Evolutionary conservation across 179 eudicot species (phyloP), one percentile per base, ranked within the genome.

Genomic region (Silene vulgaris): DNA sequence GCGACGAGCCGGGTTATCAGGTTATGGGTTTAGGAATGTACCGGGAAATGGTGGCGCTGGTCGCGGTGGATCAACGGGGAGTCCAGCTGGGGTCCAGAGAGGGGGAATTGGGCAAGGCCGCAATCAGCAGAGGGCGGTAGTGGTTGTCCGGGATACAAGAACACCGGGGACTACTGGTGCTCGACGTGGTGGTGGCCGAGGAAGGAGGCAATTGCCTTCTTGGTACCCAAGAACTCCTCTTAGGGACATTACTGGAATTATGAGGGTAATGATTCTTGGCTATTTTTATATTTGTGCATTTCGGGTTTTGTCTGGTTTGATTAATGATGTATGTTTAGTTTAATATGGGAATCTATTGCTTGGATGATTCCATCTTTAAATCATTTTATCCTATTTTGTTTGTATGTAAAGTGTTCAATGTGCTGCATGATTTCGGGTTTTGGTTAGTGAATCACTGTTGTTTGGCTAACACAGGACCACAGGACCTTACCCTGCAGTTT

Each of bases 161-260:
- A 50, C 70, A 61, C 48, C 77, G 77, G 57, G 80, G 71, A 75
- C 75, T 43, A 14, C 50, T 56, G n/a, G 57, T 69, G 65, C 72
- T 71, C 76, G 81, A 5, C 71, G 76, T 26, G 71, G 76, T 52
- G 75, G 86, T 61, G 70, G 77, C 4, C 23, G 86, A 80, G 59
- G 79, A 45, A 11, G 88, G 4, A 83, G 85, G 40, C 74, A 75
- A 65, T 75, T 93, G 77, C 98, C 96, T 37, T 80, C 86, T 81
- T 91, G 98, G 93, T 85, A 91, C 69, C 98, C 97, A 5, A 87
- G 98, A 71, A 82, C 85, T 0, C 97, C 98, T 45, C 90, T 93
- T 2, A 78, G 85, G 56, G 96, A 93, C 57, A 82, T 93, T 1
- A 93, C 98, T 57, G 72, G 81, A 28, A 76, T 91, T 45, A 83